Conservation (phyloP, 164 flowering plant species). For the Hamamelis virginiana region DNA sequence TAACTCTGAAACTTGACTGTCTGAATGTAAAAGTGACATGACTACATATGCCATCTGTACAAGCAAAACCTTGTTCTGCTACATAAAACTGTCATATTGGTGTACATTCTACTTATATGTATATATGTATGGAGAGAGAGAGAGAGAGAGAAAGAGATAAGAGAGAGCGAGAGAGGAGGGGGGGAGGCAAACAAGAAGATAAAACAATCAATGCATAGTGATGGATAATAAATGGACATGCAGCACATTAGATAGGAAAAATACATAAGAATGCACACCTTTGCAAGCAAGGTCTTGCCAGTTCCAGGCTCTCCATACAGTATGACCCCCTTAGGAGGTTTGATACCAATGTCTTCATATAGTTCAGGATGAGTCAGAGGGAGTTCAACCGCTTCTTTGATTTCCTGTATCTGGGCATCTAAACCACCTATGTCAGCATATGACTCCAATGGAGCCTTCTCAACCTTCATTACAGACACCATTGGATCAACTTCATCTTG, state of each 20-base stretch:
- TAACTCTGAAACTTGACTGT: too few relatives aligned
- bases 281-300: conserved; percentile 82
- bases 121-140: too few relatives aligned
- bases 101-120: too few relatives aligned
- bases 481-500: conserved; percentile 88
- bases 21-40: too few relatives aligned
- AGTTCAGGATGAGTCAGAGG: conserved; percentile 53
- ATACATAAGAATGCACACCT: conserved; percentile 36
- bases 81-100: too few relatives aligned
- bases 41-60: too few relatives aligned
- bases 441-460: conserved; percentile 51
- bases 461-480: conserved; percentile 89
- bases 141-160: too few relatives aligned
- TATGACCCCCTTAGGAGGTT: conserved; percentile 86
- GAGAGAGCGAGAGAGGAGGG: too few relatives aligned
- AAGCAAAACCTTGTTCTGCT: too few relatives aligned
- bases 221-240: too few relatives aligned
- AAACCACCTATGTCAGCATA: conserved; percentile 52
- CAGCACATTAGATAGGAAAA: not conserved
- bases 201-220: too few relatives aligned
- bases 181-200: too few relatives aligned
- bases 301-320: conserved; percentile 90
- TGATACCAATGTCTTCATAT: conserved; percentile 56
- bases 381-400: conserved; percentile 48
- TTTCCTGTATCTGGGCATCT: conserved; percentile 50